A percentile compares a stretch with the other conserved stretches of the same genome.
Conservation (phyloP, 139 green algal genomes). For the Micractinium conductrix region DNA sequence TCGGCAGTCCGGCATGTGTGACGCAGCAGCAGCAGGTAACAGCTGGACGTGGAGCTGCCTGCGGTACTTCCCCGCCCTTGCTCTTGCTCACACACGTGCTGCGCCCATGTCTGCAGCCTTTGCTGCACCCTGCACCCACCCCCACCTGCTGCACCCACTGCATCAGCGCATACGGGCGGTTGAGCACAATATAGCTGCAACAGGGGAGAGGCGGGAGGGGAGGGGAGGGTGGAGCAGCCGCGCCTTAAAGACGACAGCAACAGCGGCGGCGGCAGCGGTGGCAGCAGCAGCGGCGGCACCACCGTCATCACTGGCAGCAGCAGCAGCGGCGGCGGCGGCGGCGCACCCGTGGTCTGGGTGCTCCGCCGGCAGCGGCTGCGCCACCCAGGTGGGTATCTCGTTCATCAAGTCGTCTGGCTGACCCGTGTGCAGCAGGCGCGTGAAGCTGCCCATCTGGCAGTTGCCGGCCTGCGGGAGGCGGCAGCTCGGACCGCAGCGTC, state of each 20-base stretch:
- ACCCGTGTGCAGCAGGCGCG: slow-evolving; percentile 93
- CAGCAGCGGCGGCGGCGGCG: no score
- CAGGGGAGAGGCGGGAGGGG: no score
- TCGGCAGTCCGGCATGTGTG: not conserved
- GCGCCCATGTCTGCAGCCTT: not conserved
- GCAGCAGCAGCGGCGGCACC: no score
- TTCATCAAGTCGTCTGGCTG: slow-evolving; percentile 91
- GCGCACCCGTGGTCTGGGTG: slow-evolving; percentile 71
- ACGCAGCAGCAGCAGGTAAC: not conserved
- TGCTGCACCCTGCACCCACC: not conserved
- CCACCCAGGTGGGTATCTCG: slow-evolving; percentile 96
- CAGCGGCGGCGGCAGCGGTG: no score
- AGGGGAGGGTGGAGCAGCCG: no score
- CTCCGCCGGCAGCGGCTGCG: slow-evolving; percentile 80
- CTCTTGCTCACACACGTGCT: not conserved
- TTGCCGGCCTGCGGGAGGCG: no score
- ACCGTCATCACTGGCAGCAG: no score
- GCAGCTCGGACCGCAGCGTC: no score
- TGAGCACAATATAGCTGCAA: slow-evolving; percentile 95
- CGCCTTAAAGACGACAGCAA: no score
- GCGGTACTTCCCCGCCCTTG: not conserved
- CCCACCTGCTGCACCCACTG: slow-evolving; percentile 80
- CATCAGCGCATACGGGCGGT: slow-evolving; percentile 92
- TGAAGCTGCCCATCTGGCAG: slow-evolving; percentile 95
- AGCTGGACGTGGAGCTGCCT: no score